A percentile compares a stretch with the other conserved stretches of the same genome.
Conservation (phyloP, 1,284 basidiomycete genomes). For the Pascua guehoae region DNA sequence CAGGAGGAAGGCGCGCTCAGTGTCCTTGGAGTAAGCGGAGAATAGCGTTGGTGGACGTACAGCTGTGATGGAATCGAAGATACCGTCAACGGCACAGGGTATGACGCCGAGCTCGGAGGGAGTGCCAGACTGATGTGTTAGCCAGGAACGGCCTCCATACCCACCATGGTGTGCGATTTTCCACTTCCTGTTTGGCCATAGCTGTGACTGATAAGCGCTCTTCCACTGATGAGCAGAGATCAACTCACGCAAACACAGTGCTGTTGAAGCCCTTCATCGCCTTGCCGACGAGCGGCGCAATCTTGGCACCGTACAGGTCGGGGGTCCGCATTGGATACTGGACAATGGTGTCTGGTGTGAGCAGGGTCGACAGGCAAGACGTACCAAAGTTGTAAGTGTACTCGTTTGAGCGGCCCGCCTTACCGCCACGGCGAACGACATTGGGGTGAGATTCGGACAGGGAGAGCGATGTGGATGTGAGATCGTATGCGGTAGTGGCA, state of each 20-base stretch:
- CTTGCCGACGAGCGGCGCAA: slow-evolving; percentile 53
- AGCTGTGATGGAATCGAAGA: slow-evolving; percentile 53
- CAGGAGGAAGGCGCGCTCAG: slow-evolving; percentile 48
- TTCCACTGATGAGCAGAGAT: no score
- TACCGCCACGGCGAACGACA: slow-evolving; percentile 46
- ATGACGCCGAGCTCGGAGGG: slow-evolving; percentile 55
- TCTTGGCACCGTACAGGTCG: slow-evolving; percentile 51
- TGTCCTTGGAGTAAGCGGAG: slow-evolving; percentile 26
- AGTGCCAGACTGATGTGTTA: slow-evolving; percentile 46
- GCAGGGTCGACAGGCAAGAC: slow-evolving; percentile 2
- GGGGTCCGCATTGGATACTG: slow-evolving; percentile 46
- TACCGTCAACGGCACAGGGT: slow-evolving; percentile 55
- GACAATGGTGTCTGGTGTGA: slow-evolving; percentile 45
- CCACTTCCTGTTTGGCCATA: slow-evolving; percentile 53
- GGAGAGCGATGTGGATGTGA: slow-evolving; percentile 33
- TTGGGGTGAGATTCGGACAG: slow-evolving; percentile 46
- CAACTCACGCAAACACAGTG: slow-evolving; percentile 51
- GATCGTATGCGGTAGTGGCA: slow-evolving; percentile 36
- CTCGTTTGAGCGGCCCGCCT: slow-evolving; percentile 44
- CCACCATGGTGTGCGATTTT: slow-evolving; percentile 52
- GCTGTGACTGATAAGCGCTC: slow-evolving; percentile 8
- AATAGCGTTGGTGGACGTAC: slow-evolving; percentile 22
- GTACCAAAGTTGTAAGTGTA: slow-evolving; percentile 47
- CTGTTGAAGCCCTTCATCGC: slow-evolving; percentile 58
- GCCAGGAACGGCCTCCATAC: background rate